phyloP scores from a whole-genome alignment of 1,139 yeast genomes.

The Candida tropicalis region DNA sequence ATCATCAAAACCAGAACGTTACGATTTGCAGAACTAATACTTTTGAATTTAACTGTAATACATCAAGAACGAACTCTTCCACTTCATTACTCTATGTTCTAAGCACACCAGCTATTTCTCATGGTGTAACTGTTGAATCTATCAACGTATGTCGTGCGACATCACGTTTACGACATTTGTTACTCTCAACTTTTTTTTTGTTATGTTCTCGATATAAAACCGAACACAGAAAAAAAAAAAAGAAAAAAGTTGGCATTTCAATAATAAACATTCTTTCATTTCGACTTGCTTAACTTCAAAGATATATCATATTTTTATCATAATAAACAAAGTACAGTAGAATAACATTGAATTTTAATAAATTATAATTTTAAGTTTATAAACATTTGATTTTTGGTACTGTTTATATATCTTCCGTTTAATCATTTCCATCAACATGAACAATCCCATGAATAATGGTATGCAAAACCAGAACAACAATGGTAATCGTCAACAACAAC shows the following conservation, averaged over 20 bases:
- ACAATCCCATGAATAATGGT: constrained; percentile 12
- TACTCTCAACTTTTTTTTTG: neutral
- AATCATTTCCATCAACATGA: constrained; percentile 6
- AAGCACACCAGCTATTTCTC: too few species aligned
- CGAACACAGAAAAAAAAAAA: neutral
- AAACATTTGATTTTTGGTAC: neutral
- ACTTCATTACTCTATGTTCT: too few species aligned
- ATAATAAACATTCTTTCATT: neutral
- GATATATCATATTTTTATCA: neutral
- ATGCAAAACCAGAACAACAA: constrained; percentile 11
- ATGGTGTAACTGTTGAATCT: too few species aligned
- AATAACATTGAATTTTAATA: neutral
- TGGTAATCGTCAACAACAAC: constrained; percentile 9
- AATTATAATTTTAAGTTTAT: neutral
- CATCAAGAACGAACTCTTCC: too few species aligned
- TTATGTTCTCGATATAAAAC: neutral
- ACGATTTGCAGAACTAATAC: too few species aligned
- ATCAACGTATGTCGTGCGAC: too few species aligned
- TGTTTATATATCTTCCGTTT: neutral
- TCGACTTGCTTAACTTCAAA: neutral
- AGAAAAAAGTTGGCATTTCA: neutral
- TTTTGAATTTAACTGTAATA: too few species aligned
- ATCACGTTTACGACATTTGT: neutral
- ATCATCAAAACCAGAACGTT: too few species aligned
- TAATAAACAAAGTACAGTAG: neutral